Conservation (phyloP, 306 rosid species). For the Gastrolobium villosum region DNA sequence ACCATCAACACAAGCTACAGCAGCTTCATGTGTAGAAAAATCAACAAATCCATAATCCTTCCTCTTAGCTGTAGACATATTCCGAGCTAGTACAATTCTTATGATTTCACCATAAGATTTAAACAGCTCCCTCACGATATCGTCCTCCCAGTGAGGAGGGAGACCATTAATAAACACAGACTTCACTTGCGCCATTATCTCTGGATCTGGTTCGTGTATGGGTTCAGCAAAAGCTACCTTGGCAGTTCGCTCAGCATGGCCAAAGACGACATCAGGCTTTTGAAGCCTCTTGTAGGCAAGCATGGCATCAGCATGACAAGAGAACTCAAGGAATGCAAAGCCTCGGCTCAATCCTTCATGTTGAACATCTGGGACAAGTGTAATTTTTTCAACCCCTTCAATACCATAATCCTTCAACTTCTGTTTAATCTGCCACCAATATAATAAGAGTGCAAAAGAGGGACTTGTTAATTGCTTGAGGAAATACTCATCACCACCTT, state of each 20-base stretch:
- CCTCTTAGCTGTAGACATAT: slow-evolving; percentile 79
- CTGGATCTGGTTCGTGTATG: slow-evolving; percentile 72
- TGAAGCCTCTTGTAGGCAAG: slow-evolving; percentile 90
- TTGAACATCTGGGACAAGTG: slow-evolving; percentile 72
- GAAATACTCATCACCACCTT: too few species aligned
- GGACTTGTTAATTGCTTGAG: too few species aligned
- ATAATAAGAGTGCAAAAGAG: slow-evolving; percentile 9
- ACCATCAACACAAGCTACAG: slow-evolving; percentile 72
- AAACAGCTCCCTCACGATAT: slow-evolving; percentile 58
- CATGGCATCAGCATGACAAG: slow-evolving; percentile 82
- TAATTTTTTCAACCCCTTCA: slow-evolving; percentile 79
- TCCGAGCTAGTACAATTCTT: slow-evolving; percentile 70
- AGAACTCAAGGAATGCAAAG: slow-evolving; percentile 85
- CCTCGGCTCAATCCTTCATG: slow-evolving; percentile 78
- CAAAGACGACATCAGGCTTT: slow-evolving; percentile 84
- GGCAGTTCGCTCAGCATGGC: slow-evolving; percentile 84
- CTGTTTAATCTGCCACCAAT: slow-evolving; percentile 70
- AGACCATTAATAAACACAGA: slow-evolving; percentile 84
- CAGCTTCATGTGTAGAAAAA: slow-evolving; percentile 84
- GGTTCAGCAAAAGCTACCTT: slow-evolving; percentile 95
- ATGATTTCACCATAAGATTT: slow-evolving; percentile 75
- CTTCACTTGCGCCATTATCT: slow-evolving; percentile 83
- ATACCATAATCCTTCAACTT: slow-evolving; percentile 78
- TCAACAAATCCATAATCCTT: slow-evolving; percentile 91
- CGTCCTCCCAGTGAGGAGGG: slow-evolving; percentile 83